Conservation (phyloP, 2,329 filamentous ascomycete species). For the Neophaeococcomyces mojaviensis region DNA sequence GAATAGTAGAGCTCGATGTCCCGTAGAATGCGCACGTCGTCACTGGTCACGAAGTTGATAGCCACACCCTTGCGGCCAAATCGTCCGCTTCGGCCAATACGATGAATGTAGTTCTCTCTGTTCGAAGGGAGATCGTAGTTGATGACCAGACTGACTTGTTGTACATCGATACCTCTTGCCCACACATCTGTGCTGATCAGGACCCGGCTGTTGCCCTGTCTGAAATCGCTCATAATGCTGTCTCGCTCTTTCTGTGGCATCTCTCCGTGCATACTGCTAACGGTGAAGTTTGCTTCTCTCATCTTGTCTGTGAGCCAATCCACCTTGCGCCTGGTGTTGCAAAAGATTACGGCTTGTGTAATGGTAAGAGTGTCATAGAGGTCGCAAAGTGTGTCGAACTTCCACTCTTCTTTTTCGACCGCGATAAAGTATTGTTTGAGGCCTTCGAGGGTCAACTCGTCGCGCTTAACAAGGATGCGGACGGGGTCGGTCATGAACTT, state of each 20-base stretch:
- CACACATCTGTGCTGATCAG: constrained; percentile 96
- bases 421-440: constrained; percentile 99
- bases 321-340: constrained; percentile 97
- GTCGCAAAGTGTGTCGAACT: constrained; percentile 97
- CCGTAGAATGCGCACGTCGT: constrained; percentile 92
- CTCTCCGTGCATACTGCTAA: constrained; percentile 97
- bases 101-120: constrained; percentile 99
- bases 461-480: constrained; percentile 94
- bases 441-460: constrained; percentile 93
- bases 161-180: constrained; percentile 97
- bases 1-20: constrained; percentile 97
- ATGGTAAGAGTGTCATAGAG: constrained; percentile 98
- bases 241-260: constrained; percentile 98
- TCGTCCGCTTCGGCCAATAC: constrained; percentile 88
- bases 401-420: constrained; percentile 99
- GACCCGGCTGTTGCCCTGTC: constrained; percentile 91
- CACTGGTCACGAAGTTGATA: constrained; percentile 98
- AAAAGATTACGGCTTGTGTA: constrained; percentile 98
- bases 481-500: constrained; percentile 99
- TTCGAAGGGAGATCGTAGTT: constrained; percentile 98
- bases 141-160: constrained; percentile 96
- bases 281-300: constrained; percentile 97
- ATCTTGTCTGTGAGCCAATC: constrained; percentile 99
- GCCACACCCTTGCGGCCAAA: constrained; percentile 98
- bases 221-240: constrained; percentile 98